Conservation (phyloP, 2,329 filamentous ascomycete species). For the Epichloe uncinata region DNA sequence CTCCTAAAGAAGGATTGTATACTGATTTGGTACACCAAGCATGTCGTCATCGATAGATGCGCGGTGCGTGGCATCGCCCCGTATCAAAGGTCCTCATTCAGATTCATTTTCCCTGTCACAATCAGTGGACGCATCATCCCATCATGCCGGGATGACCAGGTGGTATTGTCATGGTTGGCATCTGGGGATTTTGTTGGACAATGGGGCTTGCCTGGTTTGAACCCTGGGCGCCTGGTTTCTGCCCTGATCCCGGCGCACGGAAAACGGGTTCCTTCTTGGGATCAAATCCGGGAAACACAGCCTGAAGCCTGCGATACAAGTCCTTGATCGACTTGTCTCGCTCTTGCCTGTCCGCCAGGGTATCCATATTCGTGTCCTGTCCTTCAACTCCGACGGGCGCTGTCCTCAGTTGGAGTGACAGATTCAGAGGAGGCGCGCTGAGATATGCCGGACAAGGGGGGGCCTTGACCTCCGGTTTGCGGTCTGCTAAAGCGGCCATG, state of each 20-base stretch:
- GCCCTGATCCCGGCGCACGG: slow-evolving; percentile 15
- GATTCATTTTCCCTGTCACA: neutral
- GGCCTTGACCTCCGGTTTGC: slow-evolving; percentile 49
- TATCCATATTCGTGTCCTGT: slow-evolving; percentile 29
- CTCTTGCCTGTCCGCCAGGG: slow-evolving; percentile 37
- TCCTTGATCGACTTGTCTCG: slow-evolving; percentile 38
- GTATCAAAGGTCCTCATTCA: neutral
- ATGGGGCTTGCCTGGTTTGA: slow-evolving; percentile 22
- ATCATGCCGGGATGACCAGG: slow-evolving; percentile 16
- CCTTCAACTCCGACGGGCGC: too few species aligned
- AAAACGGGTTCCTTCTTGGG: slow-evolving; percentile 42
- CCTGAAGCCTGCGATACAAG: slow-evolving; percentile 46
- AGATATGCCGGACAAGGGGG: slow-evolving; percentile 59
- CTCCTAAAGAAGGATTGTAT: neutral
- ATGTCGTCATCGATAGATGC: neutral
- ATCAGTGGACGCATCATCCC: slow-evolving; percentile 2
- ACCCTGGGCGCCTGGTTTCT: slow-evolving; percentile 16
- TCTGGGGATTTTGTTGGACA: slow-evolving; percentile 21
- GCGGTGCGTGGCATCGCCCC: neutral
- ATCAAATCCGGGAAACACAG: slow-evolving; percentile 48
- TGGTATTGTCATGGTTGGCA: slow-evolving; percentile 21
- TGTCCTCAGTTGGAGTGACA: slow-evolving; percentile 32
- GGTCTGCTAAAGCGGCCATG: slow-evolving; percentile 64
- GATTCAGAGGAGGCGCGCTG: slow-evolving; percentile 50
- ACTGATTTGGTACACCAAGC: neutral